Evolutionary conservation across 2,329 filamentous ascomycete genomes (phyloP).

Genomic region (Exophiala calicioides): DNA sequence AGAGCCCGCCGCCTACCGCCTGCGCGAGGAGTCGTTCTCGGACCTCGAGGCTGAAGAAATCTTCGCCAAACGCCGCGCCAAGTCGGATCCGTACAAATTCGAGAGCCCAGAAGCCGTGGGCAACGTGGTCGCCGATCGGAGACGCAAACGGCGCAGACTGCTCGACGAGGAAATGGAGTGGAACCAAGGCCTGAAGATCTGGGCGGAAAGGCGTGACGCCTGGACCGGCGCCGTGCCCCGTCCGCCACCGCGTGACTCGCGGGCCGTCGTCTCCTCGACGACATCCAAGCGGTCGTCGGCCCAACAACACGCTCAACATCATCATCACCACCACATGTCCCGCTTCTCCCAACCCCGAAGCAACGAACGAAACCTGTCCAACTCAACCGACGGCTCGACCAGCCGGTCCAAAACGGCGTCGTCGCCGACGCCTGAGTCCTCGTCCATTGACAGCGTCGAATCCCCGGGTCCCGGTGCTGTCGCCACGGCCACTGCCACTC

Average conservation of each 20-base stretch:
- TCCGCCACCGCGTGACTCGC: slow-evolving; percentile 23
- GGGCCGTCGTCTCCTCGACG: not conserved
- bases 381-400: slow-evolving; percentile 7
- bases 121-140: slow-evolving; percentile 50
- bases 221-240: slow-evolving; percentile 88
- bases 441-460: slow-evolving; percentile 17
- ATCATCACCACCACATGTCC: slow-evolving; percentile 8
- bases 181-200: slow-evolving; percentile 82
- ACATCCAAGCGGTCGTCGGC: not conserved
- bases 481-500: slow-evolving; percentile 2
- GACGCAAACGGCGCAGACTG: slow-evolving; percentile 58
- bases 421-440: slow-evolving; percentile 14
- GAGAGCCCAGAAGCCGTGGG: slow-evolving; percentile 44
- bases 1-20: slow-evolving; percentile 25
- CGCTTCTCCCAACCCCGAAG: slow-evolving; percentile 13
- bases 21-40: slow-evolving; percentile 27
- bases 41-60: slow-evolving; percentile 25
- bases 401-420: slow-evolving; percentile 6
- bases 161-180: slow-evolving; percentile 67
- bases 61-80: slow-evolving; percentile 5
- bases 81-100: slow-evolving; percentile 39
- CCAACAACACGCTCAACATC: not conserved
- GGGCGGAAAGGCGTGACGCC: slow-evolving; percentile 71
- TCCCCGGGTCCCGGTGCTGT: not conserved
- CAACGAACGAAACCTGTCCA: slow-evolving; percentile 1